These are phyloP conservation scores for Globisporangium polare DNA, from an alignment of 352 stramenopile genomes.

Conservation along the genomic window DNA sequence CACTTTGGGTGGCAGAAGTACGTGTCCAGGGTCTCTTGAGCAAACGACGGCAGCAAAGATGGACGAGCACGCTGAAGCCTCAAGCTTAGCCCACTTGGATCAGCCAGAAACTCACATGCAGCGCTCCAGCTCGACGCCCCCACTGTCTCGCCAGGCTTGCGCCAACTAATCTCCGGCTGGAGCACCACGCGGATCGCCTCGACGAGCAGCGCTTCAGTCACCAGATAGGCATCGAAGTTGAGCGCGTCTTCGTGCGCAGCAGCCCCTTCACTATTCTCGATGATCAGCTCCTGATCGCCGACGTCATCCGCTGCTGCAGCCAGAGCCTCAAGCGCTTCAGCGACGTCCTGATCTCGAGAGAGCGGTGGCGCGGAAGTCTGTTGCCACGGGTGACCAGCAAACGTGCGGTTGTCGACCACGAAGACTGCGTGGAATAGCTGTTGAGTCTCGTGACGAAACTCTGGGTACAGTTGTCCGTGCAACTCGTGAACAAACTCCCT, in stretches of 20 bases:
- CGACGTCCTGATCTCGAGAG: conserved; percentile 24
- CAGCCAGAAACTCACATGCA: conserved; percentile 36
- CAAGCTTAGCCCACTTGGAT: conserved; percentile 23
- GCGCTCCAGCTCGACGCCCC: conserved; percentile 53
- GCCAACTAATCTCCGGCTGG: conserved; percentile 33
- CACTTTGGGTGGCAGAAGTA: conserved; percentile 37
- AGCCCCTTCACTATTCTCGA: neutral
- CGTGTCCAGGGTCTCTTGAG: conserved; percentile 22
- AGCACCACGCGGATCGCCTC: conserved; percentile 43
- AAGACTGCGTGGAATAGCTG: conserved; percentile 26
- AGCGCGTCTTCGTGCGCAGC: conserved; percentile 8
- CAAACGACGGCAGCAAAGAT: conserved; percentile 4
- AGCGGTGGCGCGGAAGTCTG: neutral
- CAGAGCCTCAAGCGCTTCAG: conserved; percentile 22
- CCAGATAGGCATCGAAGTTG: conserved; percentile 56
- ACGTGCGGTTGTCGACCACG: neutral
- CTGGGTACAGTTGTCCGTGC: conserved; percentile 24
- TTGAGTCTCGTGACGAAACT: conserved; percentile 14
- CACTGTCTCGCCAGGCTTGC: conserved; percentile 39
- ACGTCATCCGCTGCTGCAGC: conserved; percentile 16
- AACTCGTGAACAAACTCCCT: conserved; percentile 30
- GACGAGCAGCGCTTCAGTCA: conserved; percentile 53
- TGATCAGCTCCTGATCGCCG: conserved; percentile 12
- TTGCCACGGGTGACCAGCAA: neutral
- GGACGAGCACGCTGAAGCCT: conserved; percentile 16